Evolutionary conservation across 1,284 basidiomycete species (phyloP), one percentile per base, ranked within the genome.

Genomic region (Cerrena zonata): DNA sequence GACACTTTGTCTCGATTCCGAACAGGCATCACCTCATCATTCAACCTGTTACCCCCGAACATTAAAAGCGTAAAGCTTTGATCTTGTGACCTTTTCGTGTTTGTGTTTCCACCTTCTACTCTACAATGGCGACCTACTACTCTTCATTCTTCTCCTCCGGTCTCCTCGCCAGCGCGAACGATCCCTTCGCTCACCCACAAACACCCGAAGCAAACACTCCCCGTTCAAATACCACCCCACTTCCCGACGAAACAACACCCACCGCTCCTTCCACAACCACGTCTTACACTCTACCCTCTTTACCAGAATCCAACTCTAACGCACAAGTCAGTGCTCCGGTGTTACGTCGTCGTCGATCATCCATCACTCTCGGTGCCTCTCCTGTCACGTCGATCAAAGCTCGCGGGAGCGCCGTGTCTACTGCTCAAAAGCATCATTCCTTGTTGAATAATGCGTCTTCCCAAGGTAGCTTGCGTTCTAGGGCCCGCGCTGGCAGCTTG

Each of bases 101-200:
- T n/a, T n/a, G n/a, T n/a, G n/a, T n/a, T n/a, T n/a, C n/a, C n/a
- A n/a, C n/a, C n/a, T n/a, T n/a, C n/a, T n/a, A n/a, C n/a, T n/a
- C n/a, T n/a, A 22, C 48, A 13, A 76, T 76, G 74, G 62, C 71
- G 18, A 68, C 74, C 0, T 59, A 61, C 49, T 82, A 82, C 56
- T 82, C 80, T 38, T 64, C 74, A 5, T 79, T 82, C 59, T 82
- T 82, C 64, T 78, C 80, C 12, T 81, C 80, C 36, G 80, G 80
- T 19, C 70, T 82, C 25, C 76, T 80, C 34, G 79, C 80, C 10
- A 66, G 73, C 3, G 64, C 64, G 45, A 49, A 65, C 40, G 49
- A 50, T 15, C 52, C 58, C 15, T 58, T 61, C 57, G 56, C 56
- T 37, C 57, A 59, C 36, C 58, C 69, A 10, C 69, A 69, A 3